Base-by-base conservation (phyloP, 2,329 filamentous ascomycete species). In the Aureobasidium lini region DNA sequence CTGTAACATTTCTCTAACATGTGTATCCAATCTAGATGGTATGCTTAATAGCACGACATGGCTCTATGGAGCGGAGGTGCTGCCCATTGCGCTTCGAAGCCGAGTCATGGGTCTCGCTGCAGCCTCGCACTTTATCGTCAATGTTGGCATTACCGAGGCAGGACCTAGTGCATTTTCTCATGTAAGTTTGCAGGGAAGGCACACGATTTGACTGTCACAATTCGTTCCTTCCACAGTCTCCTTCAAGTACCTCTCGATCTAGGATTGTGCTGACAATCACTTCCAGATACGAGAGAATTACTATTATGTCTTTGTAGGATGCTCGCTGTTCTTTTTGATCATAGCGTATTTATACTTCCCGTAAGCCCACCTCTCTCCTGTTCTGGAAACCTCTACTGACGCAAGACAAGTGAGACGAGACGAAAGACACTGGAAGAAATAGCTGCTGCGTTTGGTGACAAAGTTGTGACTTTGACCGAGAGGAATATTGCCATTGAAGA, bases 221-320 rank as follows among this genome's bases (percentile, higher is more conserved):
- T 4, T 47, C 15, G 6, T 40, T 10, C 18, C 15, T 52, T 42
- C 36, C 48, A 18, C 36, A 16, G 16, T n/a, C 29, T 6, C n/a
- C 15, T n/a, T 47, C 42, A 16, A 42, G n/a, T 3, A 36, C 34
- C 34, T 36, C 13, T 8, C 34, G 34, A 9, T 13, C 34, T 13
- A 36, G 13, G 8, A 36, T 13, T 13, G 81, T 80, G 0, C 81
- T 81, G 0, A 81, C 74, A 54, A 81, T 0, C 83, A 84, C 64
- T 78, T 78, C 13, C 81, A 75, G 44, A 84, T 84, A 57, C 66
- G 74, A n/a, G 76, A 84, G 64, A 84, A 83, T 63, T 84, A 83
- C 67, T 84, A 84, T 67, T 84, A 83, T 61, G 81, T 84, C 16
- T 84, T 84, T 61, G 79, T 83, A 1, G 76, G 64, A 5, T 83